Evolutionary conservation across 1,284 basidiomycete species (phyloP).

Genomic region (Takashimella koratensis): DNA sequence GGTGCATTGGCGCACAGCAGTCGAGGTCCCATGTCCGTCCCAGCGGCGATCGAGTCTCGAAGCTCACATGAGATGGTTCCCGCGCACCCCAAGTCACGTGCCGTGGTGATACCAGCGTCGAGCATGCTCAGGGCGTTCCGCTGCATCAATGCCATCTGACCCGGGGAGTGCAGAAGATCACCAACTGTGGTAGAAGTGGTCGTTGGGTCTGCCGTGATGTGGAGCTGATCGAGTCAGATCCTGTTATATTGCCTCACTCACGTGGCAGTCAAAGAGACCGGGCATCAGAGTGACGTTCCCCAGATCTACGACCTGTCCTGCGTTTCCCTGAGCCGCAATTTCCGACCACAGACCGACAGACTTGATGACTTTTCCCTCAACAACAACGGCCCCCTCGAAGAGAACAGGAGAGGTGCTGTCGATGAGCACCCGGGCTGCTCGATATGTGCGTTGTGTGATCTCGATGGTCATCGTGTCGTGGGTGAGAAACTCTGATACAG

Average conservation of each 20-base stretch:
- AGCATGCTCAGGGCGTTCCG: neutral
- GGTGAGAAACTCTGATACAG: neutral
- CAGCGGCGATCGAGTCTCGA: neutral
- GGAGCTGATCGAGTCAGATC: neutral
- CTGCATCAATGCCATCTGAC: neutral
- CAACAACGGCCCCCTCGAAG: neutral
- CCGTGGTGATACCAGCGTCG: conserved; percentile 1
- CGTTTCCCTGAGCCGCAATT: neutral
- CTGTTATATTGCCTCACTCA: neutral
- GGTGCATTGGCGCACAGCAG: neutral
- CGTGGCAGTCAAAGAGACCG: conserved; percentile 2
- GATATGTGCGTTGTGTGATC: neutral
- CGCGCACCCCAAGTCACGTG: neutral
- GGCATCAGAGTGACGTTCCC: conserved; percentile 1
- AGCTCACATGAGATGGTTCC: neutral
- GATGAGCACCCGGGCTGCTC: neutral
- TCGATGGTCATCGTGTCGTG: neutral
- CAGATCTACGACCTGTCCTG: neutral
- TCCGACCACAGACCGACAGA: neutral
- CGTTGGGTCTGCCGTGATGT: neutral
- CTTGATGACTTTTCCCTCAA: neutral
- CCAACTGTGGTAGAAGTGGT: neutral
- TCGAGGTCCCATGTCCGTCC: neutral
- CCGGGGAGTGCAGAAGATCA: neutral
- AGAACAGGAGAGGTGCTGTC: neutral